Conservation (phyloP, 1,284 basidiomycete species). For the Neonothopanus nambi region DNA sequence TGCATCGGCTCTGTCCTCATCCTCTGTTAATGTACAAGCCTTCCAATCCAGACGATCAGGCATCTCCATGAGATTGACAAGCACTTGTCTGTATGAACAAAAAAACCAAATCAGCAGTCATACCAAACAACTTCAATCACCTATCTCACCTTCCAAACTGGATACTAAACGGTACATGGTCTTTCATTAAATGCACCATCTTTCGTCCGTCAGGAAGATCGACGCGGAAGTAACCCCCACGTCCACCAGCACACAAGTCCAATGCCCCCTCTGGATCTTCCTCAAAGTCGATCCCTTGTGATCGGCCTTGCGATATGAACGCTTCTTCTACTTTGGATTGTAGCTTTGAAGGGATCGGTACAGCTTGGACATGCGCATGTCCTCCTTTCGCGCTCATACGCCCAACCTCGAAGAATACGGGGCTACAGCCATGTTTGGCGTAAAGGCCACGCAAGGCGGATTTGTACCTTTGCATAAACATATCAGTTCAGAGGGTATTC, state of each 20-base stretch:
- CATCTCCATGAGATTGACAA: conserved; percentile 72
- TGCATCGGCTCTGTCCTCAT: conserved; percentile 64
- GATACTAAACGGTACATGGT: conserved; percentile 77
- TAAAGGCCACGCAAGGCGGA: conserved; percentile 72
- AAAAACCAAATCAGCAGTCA: neutral
- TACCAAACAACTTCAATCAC: conserved; percentile 10
- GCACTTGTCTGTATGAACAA: conserved; percentile 61
- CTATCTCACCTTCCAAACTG: conserved; percentile 86
- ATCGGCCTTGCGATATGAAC: conserved; percentile 69
- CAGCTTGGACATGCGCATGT: conserved; percentile 89
- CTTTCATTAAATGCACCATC: conserved; percentile 83
- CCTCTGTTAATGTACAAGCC: conserved; percentile 75
- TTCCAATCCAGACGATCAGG: conserved; percentile 90
- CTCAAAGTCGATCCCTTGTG: conserved; percentile 67
- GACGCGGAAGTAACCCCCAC: conserved; percentile 83
- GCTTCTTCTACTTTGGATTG: conserved; percentile 60
- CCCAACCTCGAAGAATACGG: conserved; percentile 88
- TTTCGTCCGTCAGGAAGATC: conserved; percentile 86
- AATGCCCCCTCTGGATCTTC: conserved; percentile 65
- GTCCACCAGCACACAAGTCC: conserved; percentile 49
- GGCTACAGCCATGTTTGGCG: conserved; percentile 64
- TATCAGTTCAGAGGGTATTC: no score
- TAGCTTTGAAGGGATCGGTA: conserved; percentile 74
- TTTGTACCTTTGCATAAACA: conserved; percentile 66
- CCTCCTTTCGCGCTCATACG: conserved; percentile 80